Conservation (phyloP, 345 rosid genomes). For the Aquilaria malaccensis region DNA sequence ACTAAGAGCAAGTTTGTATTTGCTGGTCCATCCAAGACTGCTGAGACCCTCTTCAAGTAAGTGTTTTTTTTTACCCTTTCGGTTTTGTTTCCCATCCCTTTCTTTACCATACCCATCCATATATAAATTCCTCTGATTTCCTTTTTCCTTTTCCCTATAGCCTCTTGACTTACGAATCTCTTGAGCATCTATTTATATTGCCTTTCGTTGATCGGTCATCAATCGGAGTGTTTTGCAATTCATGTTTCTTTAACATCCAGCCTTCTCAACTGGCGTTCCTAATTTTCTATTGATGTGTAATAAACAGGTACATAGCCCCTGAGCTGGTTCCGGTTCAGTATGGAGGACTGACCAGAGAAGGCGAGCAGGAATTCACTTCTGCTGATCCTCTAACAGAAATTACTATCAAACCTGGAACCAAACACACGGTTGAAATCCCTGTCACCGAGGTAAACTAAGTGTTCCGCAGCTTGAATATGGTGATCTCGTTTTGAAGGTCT, state of each 20-base stretch:
- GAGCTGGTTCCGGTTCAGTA: constrained; percentile 60
- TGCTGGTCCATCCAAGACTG: constrained; percentile 70
- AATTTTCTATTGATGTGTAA: background rate
- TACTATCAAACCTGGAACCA: constrained; percentile 54
- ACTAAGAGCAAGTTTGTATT: constrained; percentile 91
- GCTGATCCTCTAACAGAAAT: constrained; percentile 49
- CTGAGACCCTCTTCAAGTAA: constrained; percentile 83
- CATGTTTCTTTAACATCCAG: background rate
- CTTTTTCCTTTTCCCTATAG: background rate
- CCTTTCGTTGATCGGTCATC: background rate
- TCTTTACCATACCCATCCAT: background rate
- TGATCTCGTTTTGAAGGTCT: background rate
- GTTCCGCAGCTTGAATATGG: background rate
- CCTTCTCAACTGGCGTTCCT: too few species aligned
- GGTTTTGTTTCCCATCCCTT: background rate
- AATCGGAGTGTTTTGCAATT: background rate
- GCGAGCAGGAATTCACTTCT: constrained; percentile 42
- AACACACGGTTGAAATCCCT: constrained; percentile 56
- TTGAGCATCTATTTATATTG: background rate
- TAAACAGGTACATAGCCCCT: constrained; percentile 54
- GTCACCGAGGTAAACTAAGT: constrained; percentile 45
- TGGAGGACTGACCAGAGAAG: constrained; percentile 61
- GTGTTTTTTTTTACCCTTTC: background rate
- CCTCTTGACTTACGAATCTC: too few species aligned
- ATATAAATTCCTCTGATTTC: background rate